These are phyloP conservation scores for Bretschneidera sinensis DNA, from an alignment of 345 rosid genomes.

Conservation along the genomic window DNA sequence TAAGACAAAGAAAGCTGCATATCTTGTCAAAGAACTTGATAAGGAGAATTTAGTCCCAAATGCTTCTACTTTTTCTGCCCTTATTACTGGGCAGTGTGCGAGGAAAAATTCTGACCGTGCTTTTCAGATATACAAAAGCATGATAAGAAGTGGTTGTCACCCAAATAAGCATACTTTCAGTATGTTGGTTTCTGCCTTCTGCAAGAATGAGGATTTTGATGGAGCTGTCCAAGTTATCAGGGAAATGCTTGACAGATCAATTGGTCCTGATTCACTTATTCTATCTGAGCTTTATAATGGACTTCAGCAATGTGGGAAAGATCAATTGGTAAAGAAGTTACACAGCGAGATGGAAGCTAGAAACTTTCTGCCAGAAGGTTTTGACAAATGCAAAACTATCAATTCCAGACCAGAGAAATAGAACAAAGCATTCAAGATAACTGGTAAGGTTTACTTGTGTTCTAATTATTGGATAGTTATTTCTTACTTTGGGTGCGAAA, in stretches of 20 bases:
- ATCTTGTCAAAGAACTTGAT: slow-evolving; percentile 66
- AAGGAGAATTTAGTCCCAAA: slow-evolving; percentile 64
- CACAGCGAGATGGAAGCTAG: slow-evolving; percentile 37
- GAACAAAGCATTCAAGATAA: not conserved
- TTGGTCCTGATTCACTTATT: slow-evolving; percentile 37
- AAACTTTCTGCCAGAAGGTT: slow-evolving; percentile 29
- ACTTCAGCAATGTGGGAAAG: slow-evolving; percentile 44
- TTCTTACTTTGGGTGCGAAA: not conserved
- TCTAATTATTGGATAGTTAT: not conserved
- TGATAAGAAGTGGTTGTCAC: slow-evolving; percentile 63
- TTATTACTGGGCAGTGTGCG: slow-evolving; percentile 71
- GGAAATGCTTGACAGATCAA: slow-evolving; percentile 53
- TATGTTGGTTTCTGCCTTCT: slow-evolving; percentile 45
- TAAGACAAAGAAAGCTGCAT: slow-evolving; percentile 89
- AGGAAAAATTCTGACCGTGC: slow-evolving; percentile 66
- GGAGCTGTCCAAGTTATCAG: slow-evolving; percentile 53
- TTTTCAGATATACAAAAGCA: slow-evolving; percentile 62
- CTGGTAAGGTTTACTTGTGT: not conserved
- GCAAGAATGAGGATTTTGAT: slow-evolving; percentile 55
- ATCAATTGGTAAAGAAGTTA: slow-evolving; percentile 41
- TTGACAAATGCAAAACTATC: slow-evolving; percentile 16
- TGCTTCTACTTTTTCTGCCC: slow-evolving; percentile 71
- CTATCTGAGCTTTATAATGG: slow-evolving; percentile 42
- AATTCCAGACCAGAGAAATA: not conserved
- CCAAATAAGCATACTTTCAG: slow-evolving; percentile 49